Base-by-base conservation (phyloP, 768 basidiomycete species). In the Collybia sp. region DNA sequence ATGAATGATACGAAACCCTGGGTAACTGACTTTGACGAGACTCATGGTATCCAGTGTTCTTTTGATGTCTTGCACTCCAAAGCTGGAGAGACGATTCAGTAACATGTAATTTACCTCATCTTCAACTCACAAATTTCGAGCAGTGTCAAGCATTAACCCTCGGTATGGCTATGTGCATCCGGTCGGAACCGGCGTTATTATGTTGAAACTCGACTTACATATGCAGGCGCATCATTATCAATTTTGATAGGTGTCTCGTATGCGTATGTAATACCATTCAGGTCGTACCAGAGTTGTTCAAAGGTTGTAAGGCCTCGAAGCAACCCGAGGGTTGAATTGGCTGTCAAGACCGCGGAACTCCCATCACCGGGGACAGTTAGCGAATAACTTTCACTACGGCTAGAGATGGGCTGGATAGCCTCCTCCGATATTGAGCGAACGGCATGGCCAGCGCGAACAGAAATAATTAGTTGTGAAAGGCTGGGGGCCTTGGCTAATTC, bases 271-370 rank as follows among this genome's bases (percentile, higher is more conserved):
- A 63, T 64, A 6, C 67, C 73, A 6, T 61, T 56, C 25, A 66
- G 58, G 47, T 75, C 65, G 55, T 85, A 88, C 71, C 81, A 85
- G 31, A 89, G 64, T 57, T 85, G 83, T 25, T 70, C 68, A 60
- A 92, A 91, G 0, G 86, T 90, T n/a, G 83, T 82, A 49, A 91
- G 61, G 2, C 88, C 89, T 44, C 88, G 67, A 45, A 82, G 73
- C 16, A 89, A 61, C 0, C 88, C 88, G 36, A 89, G 62, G 0
- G 82, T 78, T 40, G 82, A 79, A 51, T 77, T 80, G 6, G 86
- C 83, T 0, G 60, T 68, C 38, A 90, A 60, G 0, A 58, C 69
- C 12, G 82, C 85, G n/a, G 63, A 55, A 0, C 68, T 65, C 12
- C 82, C 83, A 53, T 79, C 70, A 15, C 58, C 52, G 0, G 83